These are phyloP conservation scores for Colletotrichum musae DNA, from an alignment of 2,329 filamentous ascomycete species.

Conservation along the genomic window DNA sequence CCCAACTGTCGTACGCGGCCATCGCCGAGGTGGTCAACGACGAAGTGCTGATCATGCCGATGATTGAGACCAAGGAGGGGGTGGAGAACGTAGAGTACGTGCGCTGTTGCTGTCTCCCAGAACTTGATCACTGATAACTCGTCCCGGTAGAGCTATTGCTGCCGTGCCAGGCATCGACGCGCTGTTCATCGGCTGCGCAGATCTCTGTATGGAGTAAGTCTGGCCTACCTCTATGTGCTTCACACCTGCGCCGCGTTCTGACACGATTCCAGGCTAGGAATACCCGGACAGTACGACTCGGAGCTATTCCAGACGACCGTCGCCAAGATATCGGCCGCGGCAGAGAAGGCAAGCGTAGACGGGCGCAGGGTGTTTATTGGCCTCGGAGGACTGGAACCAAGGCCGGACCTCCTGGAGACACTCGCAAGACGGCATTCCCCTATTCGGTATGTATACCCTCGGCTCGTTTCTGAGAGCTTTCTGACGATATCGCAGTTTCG, in stretches of 20 bases:
- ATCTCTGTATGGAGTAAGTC: constrained; percentile 29
- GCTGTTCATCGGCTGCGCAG: constrained; percentile 30
- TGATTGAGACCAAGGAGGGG: constrained; percentile 29
- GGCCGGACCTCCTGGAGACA: constrained; percentile 28
- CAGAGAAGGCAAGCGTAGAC: constrained; percentile 25
- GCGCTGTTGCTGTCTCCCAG: neutral
- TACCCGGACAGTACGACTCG: constrained; percentile 24
- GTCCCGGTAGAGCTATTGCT: neutral
- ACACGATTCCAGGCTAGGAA: constrained; percentile 12
- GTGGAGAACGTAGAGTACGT: constrained; percentile 27
- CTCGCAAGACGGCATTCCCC: constrained; percentile 10
- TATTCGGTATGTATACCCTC: constrained; percentile 7
- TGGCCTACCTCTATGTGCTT: no score
- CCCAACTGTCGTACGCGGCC: constrained; percentile 24
- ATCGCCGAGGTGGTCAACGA: constrained; percentile 29
- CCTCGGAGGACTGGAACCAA: constrained; percentile 24
- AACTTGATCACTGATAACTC: neutral
- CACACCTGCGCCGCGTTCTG: neutral
- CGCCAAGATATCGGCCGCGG: constrained; percentile 16
- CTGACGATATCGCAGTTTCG: neutral
- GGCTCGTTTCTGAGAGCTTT: no score
- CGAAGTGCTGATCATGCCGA: constrained; percentile 31
- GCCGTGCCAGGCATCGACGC: constrained; percentile 26
- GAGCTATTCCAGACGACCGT: constrained; percentile 19
- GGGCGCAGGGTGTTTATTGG: constrained; percentile 27